Conservation (phyloP, 805 yeast genomes). For the Komagataella kurtzmanii region DNA sequence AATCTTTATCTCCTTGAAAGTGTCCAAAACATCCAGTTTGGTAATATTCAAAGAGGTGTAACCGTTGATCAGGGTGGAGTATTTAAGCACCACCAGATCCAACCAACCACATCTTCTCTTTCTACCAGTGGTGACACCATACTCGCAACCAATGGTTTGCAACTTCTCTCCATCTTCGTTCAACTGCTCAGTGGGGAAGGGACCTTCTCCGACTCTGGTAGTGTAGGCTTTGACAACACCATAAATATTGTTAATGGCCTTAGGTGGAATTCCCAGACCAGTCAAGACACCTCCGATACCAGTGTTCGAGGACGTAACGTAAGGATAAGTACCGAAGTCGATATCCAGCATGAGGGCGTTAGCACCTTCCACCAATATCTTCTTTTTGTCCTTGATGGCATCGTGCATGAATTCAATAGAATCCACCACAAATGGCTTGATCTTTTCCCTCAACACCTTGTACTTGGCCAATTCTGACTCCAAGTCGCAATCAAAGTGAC, state of each 20-base stretch:
- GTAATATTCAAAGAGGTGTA: slow-evolving; percentile 92
- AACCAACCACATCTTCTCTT: slow-evolving; percentile 99
- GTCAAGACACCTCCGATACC: slow-evolving; percentile 98
- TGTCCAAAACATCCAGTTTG: slow-evolving; percentile 88
- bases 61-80: slow-evolving; percentile 86
- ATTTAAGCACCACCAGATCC: slow-evolving; percentile 87
- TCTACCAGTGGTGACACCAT: slow-evolving; percentile 97
- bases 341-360: slow-evolving; percentile 95
- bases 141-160: slow-evolving; percentile 90
- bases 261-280: slow-evolving; percentile 95
- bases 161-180: slow-evolving; percentile 76
- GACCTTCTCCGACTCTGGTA: slow-evolving; percentile 98
- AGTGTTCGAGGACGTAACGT: slow-evolving; percentile 89
- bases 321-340: slow-evolving; percentile 97
- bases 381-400: slow-evolving; percentile 67
- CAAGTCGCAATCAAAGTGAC: slow-evolving; percentile 78
- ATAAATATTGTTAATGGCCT: slow-evolving; percentile 60
- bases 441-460: slow-evolving; percentile 55
- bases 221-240: slow-evolving; percentile 99
- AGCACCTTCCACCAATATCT: slow-evolving; percentile 93
- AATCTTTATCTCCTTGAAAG: slow-evolving; percentile 77
- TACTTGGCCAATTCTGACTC: slow-evolving; percentile 72
- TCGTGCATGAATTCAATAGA: slow-evolving; percentile 73
- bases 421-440: slow-evolving; percentile 90
- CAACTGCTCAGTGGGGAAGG: slow-evolving; percentile 96